phyloP scores from a whole-genome alignment of 176 grass and related monocot genomes.

The Lolium perenne region DNA sequence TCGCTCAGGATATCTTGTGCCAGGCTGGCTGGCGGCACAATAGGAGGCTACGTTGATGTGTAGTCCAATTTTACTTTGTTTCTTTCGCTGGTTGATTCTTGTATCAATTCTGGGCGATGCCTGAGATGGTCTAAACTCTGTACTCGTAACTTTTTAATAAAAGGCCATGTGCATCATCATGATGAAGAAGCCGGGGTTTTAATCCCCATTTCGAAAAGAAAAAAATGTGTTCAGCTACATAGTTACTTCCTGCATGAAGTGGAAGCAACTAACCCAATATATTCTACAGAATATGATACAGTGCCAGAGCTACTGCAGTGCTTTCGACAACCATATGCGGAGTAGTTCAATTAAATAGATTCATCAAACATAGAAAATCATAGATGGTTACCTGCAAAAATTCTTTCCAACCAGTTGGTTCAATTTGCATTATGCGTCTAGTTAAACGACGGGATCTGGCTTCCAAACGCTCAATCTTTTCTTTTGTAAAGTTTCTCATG shows the following conservation, averaged over 20 bases:
- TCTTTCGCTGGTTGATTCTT: too few relatives aligned
- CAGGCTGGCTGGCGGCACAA: too few relatives aligned
- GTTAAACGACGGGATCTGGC: conserved; percentile 74
- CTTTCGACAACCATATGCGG: background rate
- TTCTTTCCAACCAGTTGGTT: conserved; percentile 98
- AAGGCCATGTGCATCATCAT: too few relatives aligned
- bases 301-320: background rate
- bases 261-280: background rate
- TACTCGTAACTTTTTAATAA: too few relatives aligned
- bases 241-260: conserved; percentile 27
- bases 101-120: too few relatives aligned
- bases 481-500: conserved; percentile 83
- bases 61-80: too few relatives aligned
- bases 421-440: conserved; percentile 86
- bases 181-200: too few relatives aligned
- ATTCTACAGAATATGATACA: conserved; percentile 12
- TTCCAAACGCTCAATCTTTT: conserved; percentile 84
- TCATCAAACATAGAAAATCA: conserved; percentile 38
- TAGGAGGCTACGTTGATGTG: too few relatives aligned
- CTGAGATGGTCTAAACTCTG: too few relatives aligned
- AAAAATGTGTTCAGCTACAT: background rate
- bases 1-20: too few relatives aligned
- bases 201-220: too few relatives aligned
- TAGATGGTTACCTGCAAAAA: conserved; percentile 81
- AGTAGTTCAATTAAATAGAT: conserved; percentile 34